Evolutionary conservation across 257 asterid genomes (phyloP).

Genomic region (Solanum chmielewskii): DNA sequence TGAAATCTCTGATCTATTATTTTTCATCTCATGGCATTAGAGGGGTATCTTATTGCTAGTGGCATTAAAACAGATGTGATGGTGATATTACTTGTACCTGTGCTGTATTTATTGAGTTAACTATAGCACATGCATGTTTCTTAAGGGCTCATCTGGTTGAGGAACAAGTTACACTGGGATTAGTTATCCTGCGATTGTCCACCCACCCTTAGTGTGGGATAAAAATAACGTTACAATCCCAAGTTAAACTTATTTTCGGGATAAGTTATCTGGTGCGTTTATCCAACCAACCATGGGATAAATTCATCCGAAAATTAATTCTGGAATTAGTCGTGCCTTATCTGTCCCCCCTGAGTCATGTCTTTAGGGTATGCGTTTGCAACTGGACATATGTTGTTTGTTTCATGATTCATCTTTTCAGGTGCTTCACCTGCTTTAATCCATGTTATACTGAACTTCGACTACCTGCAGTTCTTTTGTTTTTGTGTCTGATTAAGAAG

Average conservation of each 20-base stretch:
- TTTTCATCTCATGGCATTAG: not conserved
- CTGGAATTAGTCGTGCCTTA: not conserved
- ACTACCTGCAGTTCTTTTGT: not conserved
- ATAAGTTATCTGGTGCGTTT: not conserved
- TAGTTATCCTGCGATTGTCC: not conserved
- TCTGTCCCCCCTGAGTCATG: not conserved
- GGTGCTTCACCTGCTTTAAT: not conserved
- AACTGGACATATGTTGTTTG: not conserved
- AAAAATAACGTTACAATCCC: too few relatives aligned
- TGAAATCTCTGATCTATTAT: not conserved
- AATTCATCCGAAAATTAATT: not conserved
- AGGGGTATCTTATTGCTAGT: not conserved
- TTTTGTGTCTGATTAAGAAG: not conserved
- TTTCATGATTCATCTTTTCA: not conserved
- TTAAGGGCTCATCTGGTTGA: not conserved
- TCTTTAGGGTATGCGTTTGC: not conserved
- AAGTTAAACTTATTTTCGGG: not conserved
- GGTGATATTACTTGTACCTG: not conserved
- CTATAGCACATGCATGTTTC: not conserved
- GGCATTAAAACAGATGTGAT: not conserved
- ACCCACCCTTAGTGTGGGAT: not conserved
- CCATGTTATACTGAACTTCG: not conserved
- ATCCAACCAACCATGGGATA: not conserved
- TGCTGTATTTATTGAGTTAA: not conserved
- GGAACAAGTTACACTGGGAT: not conserved